Conservation (phyloP, 169 alveolate genomes). For the Babesia gibsoni region DNA sequence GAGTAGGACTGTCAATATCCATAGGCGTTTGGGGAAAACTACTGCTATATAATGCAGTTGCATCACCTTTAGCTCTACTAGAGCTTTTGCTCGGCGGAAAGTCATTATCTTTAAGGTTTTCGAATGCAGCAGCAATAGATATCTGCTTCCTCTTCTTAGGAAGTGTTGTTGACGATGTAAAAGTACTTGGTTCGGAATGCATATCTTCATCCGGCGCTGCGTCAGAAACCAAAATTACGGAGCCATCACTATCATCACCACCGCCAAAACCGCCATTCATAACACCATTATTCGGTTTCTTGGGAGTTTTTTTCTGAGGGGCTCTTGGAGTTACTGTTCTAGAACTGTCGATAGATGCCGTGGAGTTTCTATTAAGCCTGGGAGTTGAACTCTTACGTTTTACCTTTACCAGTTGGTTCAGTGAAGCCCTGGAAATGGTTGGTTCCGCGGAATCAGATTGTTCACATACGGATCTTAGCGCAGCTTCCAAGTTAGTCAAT, state of each 20-base stretch:
- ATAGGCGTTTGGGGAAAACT: no score
- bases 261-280: not conserved
- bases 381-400: not conserved
- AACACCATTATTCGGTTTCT: no score
- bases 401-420: slow-evolving; percentile 1
- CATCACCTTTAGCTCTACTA: no score
- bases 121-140: slow-evolving; percentile 21
- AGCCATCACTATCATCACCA: not conserved
- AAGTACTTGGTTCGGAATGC: not conserved
- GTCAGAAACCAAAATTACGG: slow-evolving; percentile 7
- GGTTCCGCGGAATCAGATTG: slow-evolving; percentile 8
- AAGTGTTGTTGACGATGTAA: not conserved
- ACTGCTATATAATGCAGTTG: no score
- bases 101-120: no score
- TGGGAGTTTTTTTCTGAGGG: no score
- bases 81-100: no score
- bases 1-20: no score
- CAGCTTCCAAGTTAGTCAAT: slow-evolving; percentile 64
- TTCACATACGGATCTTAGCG: slow-evolving; percentile 33
- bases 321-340: no score
- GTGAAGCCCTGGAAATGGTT: slow-evolving; percentile 11
- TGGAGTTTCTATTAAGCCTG: no score
- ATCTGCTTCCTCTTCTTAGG: not conserved
- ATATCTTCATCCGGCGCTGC: slow-evolving; percentile 4
- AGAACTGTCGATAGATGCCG: no score